Evolutionary conservation across 305 asterid species (phyloP), one percentile per base, ranked within the genome.

Genomic region (Rubia balearica): DNA sequence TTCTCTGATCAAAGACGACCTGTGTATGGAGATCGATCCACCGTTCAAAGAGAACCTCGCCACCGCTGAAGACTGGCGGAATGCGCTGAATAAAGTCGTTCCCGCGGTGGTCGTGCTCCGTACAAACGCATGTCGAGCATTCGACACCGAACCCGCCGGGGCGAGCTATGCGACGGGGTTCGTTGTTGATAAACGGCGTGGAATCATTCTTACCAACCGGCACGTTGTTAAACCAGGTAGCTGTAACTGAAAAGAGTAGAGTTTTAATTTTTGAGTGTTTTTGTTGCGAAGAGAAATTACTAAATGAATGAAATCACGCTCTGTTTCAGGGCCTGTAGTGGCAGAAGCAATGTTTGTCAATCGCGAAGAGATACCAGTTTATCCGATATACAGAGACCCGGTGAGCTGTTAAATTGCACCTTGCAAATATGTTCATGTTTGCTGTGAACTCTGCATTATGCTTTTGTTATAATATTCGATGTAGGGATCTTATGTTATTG

Each of bases 51-150:
- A 91, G 73, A 85, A 76, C 75, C 83, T 66, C n/a, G 97, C 96
- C 56, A 87, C 95, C 41, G 85, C 95, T 1, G 97, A 91, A 70
- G 96, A 91, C 77, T 94, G 99, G 99, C 85, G 97, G 73, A 86
- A 72, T 82, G 95, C 98, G 14, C 95, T 94, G 74, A 83, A 80
- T 73, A 89, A 72, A 78, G 96, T 91, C 61, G 98, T 94, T 40
- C 96, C 97, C 21, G 98, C 99, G 42, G 99, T 94, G 61, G 97
- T 94, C 53, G 99, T 94, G 70, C 97, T 91, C 73, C 95, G 99
- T 40, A 91, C 96, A 55, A 94, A 87, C 22, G 93, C 97, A 70
- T 89, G 93, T 77, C 96, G 98, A n/a, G 95, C 96, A 51, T 94
- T 94, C 65, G 98, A 94, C 73, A 94, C 99, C 9, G 96, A 89